Conservation (phyloP, 2,329 filamentous ascomycete genomes). For the Botryosphaeria dothidea region DNA sequence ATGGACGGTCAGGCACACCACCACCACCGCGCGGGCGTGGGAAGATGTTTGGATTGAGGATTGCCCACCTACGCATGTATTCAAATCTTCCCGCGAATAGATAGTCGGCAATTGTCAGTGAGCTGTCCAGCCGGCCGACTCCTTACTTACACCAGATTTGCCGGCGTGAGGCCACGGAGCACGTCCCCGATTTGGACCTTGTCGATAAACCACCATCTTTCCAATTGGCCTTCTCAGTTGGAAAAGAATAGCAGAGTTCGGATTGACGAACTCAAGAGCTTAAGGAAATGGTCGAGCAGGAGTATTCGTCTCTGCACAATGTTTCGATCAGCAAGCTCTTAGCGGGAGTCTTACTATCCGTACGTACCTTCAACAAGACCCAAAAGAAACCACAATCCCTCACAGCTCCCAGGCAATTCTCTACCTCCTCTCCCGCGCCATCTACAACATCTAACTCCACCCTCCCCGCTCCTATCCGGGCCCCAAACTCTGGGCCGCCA, state of each 20-base stretch:
- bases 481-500: conserved; percentile 35
- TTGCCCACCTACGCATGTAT: background rate
- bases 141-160: background rate
- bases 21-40: background rate
- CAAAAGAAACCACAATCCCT: background rate
- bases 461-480: conserved; percentile 47
- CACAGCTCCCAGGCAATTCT: background rate
- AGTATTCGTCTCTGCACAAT: background rate
- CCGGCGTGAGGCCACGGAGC: background rate
- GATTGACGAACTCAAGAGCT: background rate
- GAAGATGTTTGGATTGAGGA: background rate
- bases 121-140: background rate
- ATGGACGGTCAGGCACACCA: background rate
- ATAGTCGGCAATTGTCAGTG: background rate
- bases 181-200: background rate
- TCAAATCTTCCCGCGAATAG: background rate
- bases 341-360: background rate
- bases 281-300: background rate
- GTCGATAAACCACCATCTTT: background rate
- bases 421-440: conserved; percentile 22
- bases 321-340: background rate
- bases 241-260: background rate
- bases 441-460: conserved; percentile 46
- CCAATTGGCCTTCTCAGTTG: background rate
- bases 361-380: background rate